Evolutionary conservation across 129 eudicot species (phyloP).

Genomic region (Rutidosis leptorrhynchoides): DNA sequence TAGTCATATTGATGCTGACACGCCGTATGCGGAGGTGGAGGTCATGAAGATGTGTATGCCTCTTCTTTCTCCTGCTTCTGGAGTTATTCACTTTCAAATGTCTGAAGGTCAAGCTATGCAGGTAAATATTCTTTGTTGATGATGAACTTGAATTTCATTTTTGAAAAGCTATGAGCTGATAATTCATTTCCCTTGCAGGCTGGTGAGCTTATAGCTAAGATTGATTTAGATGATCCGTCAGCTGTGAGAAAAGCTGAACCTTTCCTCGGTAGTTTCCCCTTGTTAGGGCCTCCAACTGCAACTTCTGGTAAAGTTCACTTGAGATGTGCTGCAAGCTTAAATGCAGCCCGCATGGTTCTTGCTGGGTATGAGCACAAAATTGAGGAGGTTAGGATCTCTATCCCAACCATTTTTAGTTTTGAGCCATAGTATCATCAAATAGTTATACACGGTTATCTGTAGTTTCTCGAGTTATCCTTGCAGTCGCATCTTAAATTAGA

Average conservation of each 20-base stretch:
- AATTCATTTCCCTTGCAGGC: too few species aligned
- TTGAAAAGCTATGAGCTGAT: too few species aligned
- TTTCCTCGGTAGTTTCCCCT: constrained; percentile 77
- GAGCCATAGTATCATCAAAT: too few species aligned
- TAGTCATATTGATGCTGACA: constrained; percentile 93
- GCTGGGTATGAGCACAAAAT: constrained; percentile 96
- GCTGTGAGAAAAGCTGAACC: constrained; percentile 99
- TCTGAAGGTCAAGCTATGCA: constrained; percentile 99
- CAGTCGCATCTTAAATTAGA: too few species aligned
- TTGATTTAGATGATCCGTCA: constrained; percentile 93
- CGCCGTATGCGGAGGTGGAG: constrained; percentile 96
- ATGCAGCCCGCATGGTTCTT: constrained; percentile 94
- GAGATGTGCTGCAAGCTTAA: constrained; percentile 89
- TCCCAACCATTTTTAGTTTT: constrained; percentile 11
- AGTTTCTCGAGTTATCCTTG: too few species aligned
- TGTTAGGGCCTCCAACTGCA: constrained; percentile 89
- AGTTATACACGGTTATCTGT: too few species aligned
- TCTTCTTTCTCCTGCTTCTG: constrained; percentile 95
- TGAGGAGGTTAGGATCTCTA: constrained; percentile 72
- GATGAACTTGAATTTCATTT: too few species aligned
- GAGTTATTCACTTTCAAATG: constrained; percentile 68
- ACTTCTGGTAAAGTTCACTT: constrained; percentile 96
- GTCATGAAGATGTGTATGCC: constrained; percentile 99
- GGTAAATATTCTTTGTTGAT: too few species aligned
- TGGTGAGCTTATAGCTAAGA: constrained; percentile 90